Base-by-base conservation (phyloP, 225 moss, liverwort and hornwort species). In the Straminergon stramineum region DNA sequence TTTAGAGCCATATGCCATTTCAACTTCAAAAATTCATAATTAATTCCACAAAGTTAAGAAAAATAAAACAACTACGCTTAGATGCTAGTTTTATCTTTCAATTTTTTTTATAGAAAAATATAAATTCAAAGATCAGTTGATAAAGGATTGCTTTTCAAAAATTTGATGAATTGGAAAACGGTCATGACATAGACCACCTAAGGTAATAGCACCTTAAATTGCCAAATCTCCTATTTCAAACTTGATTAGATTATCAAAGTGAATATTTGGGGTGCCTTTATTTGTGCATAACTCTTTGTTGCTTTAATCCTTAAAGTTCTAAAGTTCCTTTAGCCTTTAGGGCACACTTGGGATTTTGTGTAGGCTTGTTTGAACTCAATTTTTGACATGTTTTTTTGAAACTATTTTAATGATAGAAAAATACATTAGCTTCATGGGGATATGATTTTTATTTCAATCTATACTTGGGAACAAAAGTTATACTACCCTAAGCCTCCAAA, bases 91-190 rank as follows among this genome's bases (percentile, higher is more conserved):
- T 48, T 26, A 75, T 11, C 12, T 75, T 71, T 48, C 19, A 48
- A 26, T 1, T 24, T 48, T 6, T 73, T 17, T 31, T 31, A 3
- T 6, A 48, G 1, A 75, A 31, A 48, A 75, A 11, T 31, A 75
- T 18, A 31, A 31, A 48, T 31, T 48, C 2, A 51, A 48, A 7
- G 19, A 75, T 75, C 11, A 48, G 0, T 28, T 45, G 30, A 18
- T 75, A 30, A 75, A 48, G 4, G 11, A 31, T 31, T 0, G 4
- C 31, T 51, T 48, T 31, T 2, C 19, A 11, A 48, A 48, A 75
- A 48, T 18, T 31, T 0, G 0, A 75, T 75, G 7, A 31, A 19
- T 0, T 75, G 0, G 8, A 48, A 31, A 31, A 48, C 31, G 11
- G 18, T 48, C 2, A 0, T 8, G 48, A 48, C 4, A 18, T 17